phyloP scores from a whole-genome alignment of 1,284 basidiomycete species.

The Boletus sp. region DNA sequence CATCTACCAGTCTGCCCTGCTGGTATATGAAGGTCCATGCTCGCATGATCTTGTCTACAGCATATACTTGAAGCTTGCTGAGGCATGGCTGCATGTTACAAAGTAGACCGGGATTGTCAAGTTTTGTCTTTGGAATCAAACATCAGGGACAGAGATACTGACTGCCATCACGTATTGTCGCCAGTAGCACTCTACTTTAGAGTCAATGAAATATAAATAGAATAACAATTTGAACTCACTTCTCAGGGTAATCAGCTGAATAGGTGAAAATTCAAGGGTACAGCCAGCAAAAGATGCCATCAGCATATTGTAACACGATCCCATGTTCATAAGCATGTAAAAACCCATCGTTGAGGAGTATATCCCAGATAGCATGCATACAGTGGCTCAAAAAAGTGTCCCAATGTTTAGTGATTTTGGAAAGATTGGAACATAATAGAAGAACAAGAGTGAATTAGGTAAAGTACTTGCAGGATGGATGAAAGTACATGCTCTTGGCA shows the following conservation, averaged over 20 bases:
- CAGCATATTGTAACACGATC: conserved; percentile 33
- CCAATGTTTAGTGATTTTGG: no score
- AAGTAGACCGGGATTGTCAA: not conserved
- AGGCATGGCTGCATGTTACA: not conserved
- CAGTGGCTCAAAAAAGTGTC: no score
- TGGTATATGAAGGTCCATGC: conserved; percentile 10
- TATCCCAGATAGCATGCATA: conserved; percentile 4
- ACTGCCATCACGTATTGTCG: conserved; percentile 18
- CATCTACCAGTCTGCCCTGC: conserved; percentile 1
- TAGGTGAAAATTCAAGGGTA: conserved; percentile 40
- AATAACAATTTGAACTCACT: conserved; percentile 15
- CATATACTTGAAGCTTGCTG: not conserved
- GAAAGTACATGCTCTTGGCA: no score
- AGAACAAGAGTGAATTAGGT: no score
- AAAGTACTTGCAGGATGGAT: no score
- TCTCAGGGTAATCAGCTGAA: conserved; percentile 37
- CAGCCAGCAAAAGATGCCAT: conserved; percentile 30
- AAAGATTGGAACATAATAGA: no score
- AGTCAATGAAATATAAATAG: not conserved
- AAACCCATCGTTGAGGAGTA: conserved; percentile 28
- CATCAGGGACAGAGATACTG: conserved; percentile 18
- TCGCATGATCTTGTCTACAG: not conserved
- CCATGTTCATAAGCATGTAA: conserved; percentile 36
- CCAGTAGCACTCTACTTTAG: conserved; percentile 19
- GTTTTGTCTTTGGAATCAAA: conserved; percentile 1